These are phyloP conservation scores for Lentinus tigrinus DNA, from an alignment of 768 basidiomycete genomes.

Conservation along the genomic window DNA sequence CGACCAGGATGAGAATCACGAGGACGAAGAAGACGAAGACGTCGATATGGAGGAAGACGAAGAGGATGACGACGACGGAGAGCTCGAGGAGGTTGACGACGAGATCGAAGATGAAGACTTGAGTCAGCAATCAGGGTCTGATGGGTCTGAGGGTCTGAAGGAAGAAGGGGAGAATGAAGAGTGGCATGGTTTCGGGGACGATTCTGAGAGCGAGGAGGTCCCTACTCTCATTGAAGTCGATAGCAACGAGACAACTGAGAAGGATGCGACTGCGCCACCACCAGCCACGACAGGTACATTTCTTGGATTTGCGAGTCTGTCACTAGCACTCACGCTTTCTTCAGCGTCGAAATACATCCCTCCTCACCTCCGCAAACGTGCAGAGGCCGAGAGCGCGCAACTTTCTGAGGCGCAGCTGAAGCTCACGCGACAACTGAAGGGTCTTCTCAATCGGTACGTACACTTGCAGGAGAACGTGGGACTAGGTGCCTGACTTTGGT, in stretches of 20 bases:
- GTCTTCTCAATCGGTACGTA: constrained; percentile 78
- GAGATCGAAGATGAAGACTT: constrained; percentile 9
- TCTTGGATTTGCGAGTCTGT: too few relatives aligned
- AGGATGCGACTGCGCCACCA: constrained; percentile 19
- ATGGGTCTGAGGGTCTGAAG: constrained; percentile 9
- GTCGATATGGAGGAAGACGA: constrained; percentile 26
- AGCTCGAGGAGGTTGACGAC: constrained; percentile 27
- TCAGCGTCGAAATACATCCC: constrained; percentile 68
- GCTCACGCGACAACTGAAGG: constrained; percentile 77
- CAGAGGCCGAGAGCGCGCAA: constrained; percentile 37
- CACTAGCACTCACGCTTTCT: background rate
- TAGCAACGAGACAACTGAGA: constrained; percentile 31
- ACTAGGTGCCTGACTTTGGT: background rate
- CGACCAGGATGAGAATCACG: constrained; percentile 16
- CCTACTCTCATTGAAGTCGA: constrained; percentile 27
- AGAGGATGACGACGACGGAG: constrained; percentile 22
- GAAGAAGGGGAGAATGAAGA: constrained; percentile 29
- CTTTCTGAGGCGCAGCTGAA: constrained; percentile 45
- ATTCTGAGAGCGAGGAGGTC: background rate
- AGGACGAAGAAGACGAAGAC: constrained; percentile 23
- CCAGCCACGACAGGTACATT: background rate
- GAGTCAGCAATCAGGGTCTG: background rate
- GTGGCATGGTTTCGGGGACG: constrained; percentile 26
- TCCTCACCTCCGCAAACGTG: constrained; percentile 63
- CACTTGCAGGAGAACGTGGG: background rate